Evolutionary conservation across 2,329 filamentous ascomycete genomes (phyloP).

Genomic region (Hortaea sp.): DNA sequence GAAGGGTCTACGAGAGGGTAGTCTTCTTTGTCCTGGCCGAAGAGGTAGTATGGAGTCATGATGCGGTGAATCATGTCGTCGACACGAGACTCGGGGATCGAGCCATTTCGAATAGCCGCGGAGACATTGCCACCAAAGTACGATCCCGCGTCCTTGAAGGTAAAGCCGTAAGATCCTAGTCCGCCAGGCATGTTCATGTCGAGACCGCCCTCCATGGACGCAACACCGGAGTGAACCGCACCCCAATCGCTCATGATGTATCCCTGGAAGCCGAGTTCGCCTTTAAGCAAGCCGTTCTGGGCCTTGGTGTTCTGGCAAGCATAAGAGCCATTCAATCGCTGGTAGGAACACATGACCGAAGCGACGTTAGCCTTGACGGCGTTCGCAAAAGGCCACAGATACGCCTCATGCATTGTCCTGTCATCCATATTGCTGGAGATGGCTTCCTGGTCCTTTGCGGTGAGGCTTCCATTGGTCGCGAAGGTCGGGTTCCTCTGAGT

Average conservation of each 20-base stretch:
- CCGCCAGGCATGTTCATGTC: constrained; percentile 52
- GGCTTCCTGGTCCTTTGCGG: constrained; percentile 17
- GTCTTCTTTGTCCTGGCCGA: constrained; percentile 40
- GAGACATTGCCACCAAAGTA: constrained; percentile 27
- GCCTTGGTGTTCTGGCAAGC: constrained; percentile 53
- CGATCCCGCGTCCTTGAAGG: constrained; percentile 3
- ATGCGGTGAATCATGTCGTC: constrained; percentile 47
- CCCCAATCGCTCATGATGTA: constrained; percentile 55
- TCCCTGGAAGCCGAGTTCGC: constrained; percentile 64
- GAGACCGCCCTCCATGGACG: constrained; percentile 31
- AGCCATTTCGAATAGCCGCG: constrained; percentile 44
- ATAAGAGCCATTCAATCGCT: constrained; percentile 59
- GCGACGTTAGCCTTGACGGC: constrained; percentile 19
- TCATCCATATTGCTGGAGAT: constrained; percentile 33
- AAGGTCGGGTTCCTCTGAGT: constrained; percentile 16
- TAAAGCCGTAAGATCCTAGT: constrained; percentile 3
- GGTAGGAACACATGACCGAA: constrained; percentile 27
- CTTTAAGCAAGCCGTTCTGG: constrained; percentile 59
- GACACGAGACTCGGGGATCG: constrained; percentile 43
- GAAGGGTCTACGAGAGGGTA: constrained; percentile 24
- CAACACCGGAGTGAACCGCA: constrained; percentile 26
- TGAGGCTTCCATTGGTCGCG: constrained; percentile 17
- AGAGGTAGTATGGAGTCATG: constrained; percentile 45
- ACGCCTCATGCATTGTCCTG: constrained; percentile 55
- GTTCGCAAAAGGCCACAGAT: constrained; percentile 24